A percentile compares a stretch with the other conserved stretches of the same genome.
Evolutionary conservation across 2,329 filamentous ascomycete genomes (phyloP).

Genomic region (Colletotrichum somersetense): DNA sequence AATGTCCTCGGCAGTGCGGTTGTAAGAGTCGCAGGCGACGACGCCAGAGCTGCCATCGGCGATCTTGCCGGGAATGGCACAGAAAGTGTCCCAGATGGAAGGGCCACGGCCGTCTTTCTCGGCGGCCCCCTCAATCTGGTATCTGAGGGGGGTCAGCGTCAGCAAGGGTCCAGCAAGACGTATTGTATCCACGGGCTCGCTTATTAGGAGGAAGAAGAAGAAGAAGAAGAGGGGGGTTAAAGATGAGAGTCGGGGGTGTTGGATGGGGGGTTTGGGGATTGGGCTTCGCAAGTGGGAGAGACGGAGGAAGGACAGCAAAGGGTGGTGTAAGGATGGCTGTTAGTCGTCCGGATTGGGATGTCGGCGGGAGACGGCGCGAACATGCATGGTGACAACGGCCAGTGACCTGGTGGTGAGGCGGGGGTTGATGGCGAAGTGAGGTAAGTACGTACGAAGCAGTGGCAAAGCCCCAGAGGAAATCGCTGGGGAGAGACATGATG

Average conservation of each 20-base stretch:
- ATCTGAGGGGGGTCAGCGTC: slow-evolving; percentile 62
- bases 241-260: slow-evolving; percentile 4
- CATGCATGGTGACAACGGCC: slow-evolving; percentile 25
- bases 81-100: slow-evolving; percentile 94
- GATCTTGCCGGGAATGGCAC: slow-evolving; percentile 83
- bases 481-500: slow-evolving; percentile 71
- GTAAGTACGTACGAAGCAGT: slow-evolving; percentile 74
- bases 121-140: slow-evolving; percentile 86
- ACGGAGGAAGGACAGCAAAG: slow-evolving; percentile 28
- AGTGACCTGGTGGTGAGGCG: background rate
- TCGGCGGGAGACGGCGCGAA: slow-evolving; percentile 23
- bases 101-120: slow-evolving; percentile 82
- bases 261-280: background rate
- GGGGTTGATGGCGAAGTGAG: slow-evolving; percentile 9
- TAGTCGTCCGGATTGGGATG: slow-evolving; percentile 35
- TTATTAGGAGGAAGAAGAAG: slow-evolving; percentile 8
- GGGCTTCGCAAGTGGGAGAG: slow-evolving; percentile 24
- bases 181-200: slow-evolving; percentile 25
- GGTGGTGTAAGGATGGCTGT: slow-evolving; percentile 30
- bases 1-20: slow-evolving; percentile 82
- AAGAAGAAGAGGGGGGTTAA: background rate
- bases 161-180: slow-evolving; percentile 31
- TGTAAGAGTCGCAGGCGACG: slow-evolving; percentile 88
- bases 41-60: slow-evolving; percentile 81
- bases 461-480: slow-evolving; percentile 85